Base-by-base conservation (phyloP, 106 monocot genomes). In the Chionographis japonica region DNA sequence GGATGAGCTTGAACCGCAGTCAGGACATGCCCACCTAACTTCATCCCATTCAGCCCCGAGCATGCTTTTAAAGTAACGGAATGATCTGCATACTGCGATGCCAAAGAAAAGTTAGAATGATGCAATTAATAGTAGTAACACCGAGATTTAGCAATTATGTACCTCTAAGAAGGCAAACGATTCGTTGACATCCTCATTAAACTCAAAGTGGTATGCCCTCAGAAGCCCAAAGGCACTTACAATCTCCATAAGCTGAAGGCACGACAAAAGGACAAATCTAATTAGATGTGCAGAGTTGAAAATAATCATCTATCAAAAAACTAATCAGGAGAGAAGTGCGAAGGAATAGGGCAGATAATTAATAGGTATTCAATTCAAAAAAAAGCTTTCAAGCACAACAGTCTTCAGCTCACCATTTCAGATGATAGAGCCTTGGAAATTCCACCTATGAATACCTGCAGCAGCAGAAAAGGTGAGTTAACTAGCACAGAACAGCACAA, bases 161-260 rank as follows among this genome's bases (percentile, higher is more conserved):
- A 93, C 98, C 98, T 98, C 98, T 58, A 98, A 61, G 72, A 90
- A 93, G 46, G 87, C 98, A 72, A 87, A 93, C 57, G 78, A 65
- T 54, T 75, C 80, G 61, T 88, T 75, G 13, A 93, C 74, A 62
- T 87, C 82, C 50, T 76, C 68, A 68, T 72, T 98, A 52, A 79
- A 77, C 60, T 80, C 77, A 73, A 90, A 90, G 68, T 67, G 93
- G 69, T 77, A 98, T 37, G 86, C 83, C 61, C 71, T 87, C 60
- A 98, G 68, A 55, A 40, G 51, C 6, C 98, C 98, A 73, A 89
- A 98, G 0, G 77, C 77, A 75, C 79, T 79, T 54, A 79, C 83
- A 61, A 98, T 81, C 51, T 87, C 90, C 80, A 87, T 70, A 50
- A 98, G 64, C 98, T 98, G 77, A 57, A 81, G 66, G 18, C 20